Base-by-base conservation (phyloP, 192 early-diverging fungal genomes). In the Coemansia furcata region DNA sequence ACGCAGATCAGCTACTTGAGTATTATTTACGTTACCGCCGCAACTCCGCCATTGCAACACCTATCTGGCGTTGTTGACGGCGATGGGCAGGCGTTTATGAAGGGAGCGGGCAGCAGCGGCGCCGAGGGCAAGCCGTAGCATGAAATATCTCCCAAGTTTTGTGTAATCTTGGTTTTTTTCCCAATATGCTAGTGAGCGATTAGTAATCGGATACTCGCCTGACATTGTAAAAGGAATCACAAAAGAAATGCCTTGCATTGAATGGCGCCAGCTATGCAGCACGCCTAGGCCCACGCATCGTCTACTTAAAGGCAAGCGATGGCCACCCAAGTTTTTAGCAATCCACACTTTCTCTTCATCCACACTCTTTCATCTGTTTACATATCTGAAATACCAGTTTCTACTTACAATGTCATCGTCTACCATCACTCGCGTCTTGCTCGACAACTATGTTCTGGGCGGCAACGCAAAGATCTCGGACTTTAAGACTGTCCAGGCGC, bases 1-100 rank as follows among this genome's bases (percentile, higher is more conserved):
- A 69, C 85, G 7, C 84, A 89, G 60, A 70, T 91, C 32, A 86
- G 86, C 69, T 38, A 91, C 62, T 85, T 91, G 19, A 73, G 71
- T 49, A 68, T 44, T 38, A 62, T 78, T 21, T 70, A 64, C 14
- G 30, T 66, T 33, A 60, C 67, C 2, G 54, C 57, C 0, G 26
- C 69, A 17, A 4, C 72, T 2, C 29, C 49, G 23, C 58, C 62
- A 3, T 32, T 57, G 15, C 69, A 52, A 2, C 63, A 63, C 23
- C 60, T 69, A 12, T 35, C 69, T 39, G 58, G 66, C 12, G 19
- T 49, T 23, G 44, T 47, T 14, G 44, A 52, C 14, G 10, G 61
- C 19, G 35, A 32, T 1, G 30, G 32, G 21, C 46, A 59, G 15
- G 39, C 21, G 15, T 62, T 42, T 32, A 12, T 68, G 21, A 21